A percentile compares a stretch with the other conserved stretches of the same genome.
Evolutionary conservation across 768 basidiomycete species (phyloP).

Genomic region (Serendipita sp.): DNA sequence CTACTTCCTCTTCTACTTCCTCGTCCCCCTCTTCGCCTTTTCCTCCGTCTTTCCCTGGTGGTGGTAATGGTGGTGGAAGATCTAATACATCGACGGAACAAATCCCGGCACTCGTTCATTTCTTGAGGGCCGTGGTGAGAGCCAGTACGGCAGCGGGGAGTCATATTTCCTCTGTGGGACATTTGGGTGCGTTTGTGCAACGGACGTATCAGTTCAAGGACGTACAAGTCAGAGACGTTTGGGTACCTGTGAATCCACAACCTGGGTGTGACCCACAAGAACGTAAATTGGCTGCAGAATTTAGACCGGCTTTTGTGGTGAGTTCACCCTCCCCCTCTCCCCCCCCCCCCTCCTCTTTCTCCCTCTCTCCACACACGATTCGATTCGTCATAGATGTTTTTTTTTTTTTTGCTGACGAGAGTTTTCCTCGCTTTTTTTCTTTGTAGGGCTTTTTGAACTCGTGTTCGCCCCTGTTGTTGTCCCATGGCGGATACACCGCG

Average conservation of each 20-base stretch:
- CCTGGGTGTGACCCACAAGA: neutral
- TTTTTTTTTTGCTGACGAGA: neutral
- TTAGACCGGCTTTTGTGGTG: neutral
- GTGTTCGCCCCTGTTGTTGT: neutral
- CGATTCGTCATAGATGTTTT: no score
- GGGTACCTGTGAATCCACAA: neutral
- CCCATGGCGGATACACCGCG: neutral
- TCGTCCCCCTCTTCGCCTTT: no score
- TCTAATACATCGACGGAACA: neutral
- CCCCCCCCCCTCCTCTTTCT: no score
- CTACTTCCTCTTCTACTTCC: no score
- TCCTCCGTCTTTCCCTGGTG: no score
- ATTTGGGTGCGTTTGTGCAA: neutral
- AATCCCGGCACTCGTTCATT: neutral
- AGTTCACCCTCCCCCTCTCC: neutral
- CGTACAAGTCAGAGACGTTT: neutral
- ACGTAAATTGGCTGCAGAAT: neutral
- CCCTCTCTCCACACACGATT: neutral
- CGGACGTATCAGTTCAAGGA: neutral
- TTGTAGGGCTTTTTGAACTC: neutral
- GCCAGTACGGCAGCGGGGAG: neutral
- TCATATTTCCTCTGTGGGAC: neutral
- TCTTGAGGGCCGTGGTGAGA: neutral
- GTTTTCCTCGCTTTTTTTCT: neutral
- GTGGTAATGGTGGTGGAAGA: neutral